These are phyloP conservation scores for Rehmannia glutinosa DNA, from an alignment of 257 asterid species.

Conservation along the genomic window DNA sequence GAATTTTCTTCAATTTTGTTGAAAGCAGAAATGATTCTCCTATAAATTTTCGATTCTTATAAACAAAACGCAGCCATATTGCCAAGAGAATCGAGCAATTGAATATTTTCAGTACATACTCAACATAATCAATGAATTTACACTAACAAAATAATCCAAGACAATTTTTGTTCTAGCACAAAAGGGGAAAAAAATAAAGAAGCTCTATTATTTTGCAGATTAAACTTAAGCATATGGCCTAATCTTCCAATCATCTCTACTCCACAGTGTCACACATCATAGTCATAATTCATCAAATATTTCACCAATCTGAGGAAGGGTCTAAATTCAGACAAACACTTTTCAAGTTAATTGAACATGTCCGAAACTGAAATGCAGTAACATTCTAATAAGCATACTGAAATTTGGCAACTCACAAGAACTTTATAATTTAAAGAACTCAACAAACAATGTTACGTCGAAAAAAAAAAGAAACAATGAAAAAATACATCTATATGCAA, in stretches of 20 bases:
- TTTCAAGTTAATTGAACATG: background rate
- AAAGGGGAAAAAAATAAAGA: too few relatives aligned
- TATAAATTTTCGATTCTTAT: too few relatives aligned
- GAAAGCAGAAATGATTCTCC: too few relatives aligned
- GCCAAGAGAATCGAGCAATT: too few relatives aligned
- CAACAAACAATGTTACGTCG: background rate
- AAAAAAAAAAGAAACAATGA: background rate
- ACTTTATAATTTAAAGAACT: background rate
- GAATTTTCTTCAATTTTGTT: too few relatives aligned
- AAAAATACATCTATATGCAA: background rate
- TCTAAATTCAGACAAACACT: background rate
- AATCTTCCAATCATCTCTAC: background rate
- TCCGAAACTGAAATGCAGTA: background rate
- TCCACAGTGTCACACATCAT: background rate
- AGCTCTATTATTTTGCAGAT: background rate
- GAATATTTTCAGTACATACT: too few relatives aligned
- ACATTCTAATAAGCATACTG: background rate
- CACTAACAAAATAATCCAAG: too few relatives aligned
- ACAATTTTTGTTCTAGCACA: too few relatives aligned
- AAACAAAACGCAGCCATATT: too few relatives aligned
- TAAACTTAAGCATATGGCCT: background rate
- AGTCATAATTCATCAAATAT: background rate
- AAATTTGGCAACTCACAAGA: background rate
- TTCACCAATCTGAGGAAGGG: too few relatives aligned
- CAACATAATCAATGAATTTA: too few relatives aligned